A percentile compares a stretch with the other conserved stretches of the same genome.
Conservation (phyloP, 2,329 filamentous ascomycete genomes). For the Colletotrichum sp. region DNA sequence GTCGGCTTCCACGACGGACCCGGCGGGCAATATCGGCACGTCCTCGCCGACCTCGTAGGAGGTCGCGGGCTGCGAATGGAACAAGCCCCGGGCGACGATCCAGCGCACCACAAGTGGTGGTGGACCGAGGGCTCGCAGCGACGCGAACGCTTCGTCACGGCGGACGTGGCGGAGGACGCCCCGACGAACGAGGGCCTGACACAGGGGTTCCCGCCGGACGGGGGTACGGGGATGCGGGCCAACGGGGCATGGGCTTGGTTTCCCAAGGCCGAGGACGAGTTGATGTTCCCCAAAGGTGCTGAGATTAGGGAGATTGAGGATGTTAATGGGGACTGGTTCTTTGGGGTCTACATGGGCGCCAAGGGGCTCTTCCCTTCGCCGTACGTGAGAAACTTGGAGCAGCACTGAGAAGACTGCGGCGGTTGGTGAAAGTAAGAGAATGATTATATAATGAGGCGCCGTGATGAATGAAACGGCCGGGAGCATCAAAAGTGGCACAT, state of each 20-base stretch:
- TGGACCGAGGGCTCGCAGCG: conserved; percentile 51
- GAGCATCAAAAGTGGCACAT: not conserved
- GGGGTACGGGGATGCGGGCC: conserved; percentile 70
- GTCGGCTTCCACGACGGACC: conserved; percentile 75
- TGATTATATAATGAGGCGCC: not conserved
- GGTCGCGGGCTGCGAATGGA: conserved; percentile 73
- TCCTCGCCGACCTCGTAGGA: conserved; percentile 78
- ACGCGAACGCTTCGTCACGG: conserved; percentile 53
- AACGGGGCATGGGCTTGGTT: conserved; percentile 80
- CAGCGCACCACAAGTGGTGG: conserved; percentile 52
- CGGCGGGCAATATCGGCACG: conserved; percentile 69
- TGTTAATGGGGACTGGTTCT: conserved; percentile 90
- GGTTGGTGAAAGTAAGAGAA: not conserved
- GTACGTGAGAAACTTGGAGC: conserved; percentile 65
- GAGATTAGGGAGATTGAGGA: conserved; percentile 85
- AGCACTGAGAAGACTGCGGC: not conserved
- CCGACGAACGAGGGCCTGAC: conserved; percentile 35
- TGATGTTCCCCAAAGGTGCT: conserved; percentile 83
- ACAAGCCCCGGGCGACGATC: conserved; percentile 38
- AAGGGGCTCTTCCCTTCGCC: conserved; percentile 82
- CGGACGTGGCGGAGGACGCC: conserved; percentile 53
- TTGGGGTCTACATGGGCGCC: conserved; percentile 82
- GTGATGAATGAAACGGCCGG: not conserved
- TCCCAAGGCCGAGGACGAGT: conserved; percentile 73
- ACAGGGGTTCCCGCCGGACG: conserved; percentile 72